phyloP scores from a whole-genome alignment of 768 basidiomycete genomes.

The Lyophyllum atratum region DNA sequence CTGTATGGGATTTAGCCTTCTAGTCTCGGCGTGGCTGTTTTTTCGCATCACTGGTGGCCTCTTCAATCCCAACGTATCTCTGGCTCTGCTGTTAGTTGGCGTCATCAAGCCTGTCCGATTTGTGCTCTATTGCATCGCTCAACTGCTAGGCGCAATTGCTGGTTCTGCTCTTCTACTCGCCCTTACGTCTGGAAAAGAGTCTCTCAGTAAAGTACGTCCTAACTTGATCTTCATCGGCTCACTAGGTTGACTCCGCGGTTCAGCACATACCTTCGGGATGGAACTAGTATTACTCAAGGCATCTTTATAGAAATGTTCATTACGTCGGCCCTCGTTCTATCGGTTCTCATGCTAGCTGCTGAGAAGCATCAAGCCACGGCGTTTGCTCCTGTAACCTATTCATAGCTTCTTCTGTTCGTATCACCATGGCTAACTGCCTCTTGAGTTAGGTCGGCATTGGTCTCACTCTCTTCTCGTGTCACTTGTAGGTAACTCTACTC shows the following conservation, averaged over 20 bases:
- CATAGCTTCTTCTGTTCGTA: slow-evolving; percentile 9
- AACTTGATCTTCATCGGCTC: neutral
- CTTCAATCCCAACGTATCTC: slow-evolving; percentile 66
- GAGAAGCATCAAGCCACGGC: slow-evolving; percentile 70
- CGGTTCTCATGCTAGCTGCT: slow-evolving; percentile 74
- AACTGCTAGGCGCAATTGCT: slow-evolving; percentile 59
- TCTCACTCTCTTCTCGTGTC: slow-evolving; percentile 62
- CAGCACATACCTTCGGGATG: slow-evolving; percentile 50
- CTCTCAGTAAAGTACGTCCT: slow-evolving; percentile 53
- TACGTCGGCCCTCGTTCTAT: slow-evolving; percentile 56
- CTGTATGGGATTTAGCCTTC: slow-evolving; percentile 61
- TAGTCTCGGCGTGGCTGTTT: slow-evolving; percentile 69
- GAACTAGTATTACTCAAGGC: slow-evolving; percentile 54
- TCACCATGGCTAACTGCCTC: neutral
- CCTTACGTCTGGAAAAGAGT: slow-evolving; percentile 55
- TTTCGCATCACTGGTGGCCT: slow-evolving; percentile 63
- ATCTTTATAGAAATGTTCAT: slow-evolving; percentile 77
- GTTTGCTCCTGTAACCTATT: slow-evolving; percentile 56
- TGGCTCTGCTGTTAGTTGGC: slow-evolving; percentile 60
- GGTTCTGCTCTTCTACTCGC: slow-evolving; percentile 57
- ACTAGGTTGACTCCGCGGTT: slow-evolving; percentile 8
- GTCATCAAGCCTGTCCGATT: slow-evolving; percentile 56
- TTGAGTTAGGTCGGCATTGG: slow-evolving; percentile 58
- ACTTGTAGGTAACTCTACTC: slow-evolving; percentile 43
- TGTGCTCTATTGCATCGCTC: slow-evolving; percentile 61